These are phyloP conservation scores for Colletotrichum incanum DNA, from an alignment of 2,329 filamentous ascomycete genomes.

Conservation along the genomic window DNA sequence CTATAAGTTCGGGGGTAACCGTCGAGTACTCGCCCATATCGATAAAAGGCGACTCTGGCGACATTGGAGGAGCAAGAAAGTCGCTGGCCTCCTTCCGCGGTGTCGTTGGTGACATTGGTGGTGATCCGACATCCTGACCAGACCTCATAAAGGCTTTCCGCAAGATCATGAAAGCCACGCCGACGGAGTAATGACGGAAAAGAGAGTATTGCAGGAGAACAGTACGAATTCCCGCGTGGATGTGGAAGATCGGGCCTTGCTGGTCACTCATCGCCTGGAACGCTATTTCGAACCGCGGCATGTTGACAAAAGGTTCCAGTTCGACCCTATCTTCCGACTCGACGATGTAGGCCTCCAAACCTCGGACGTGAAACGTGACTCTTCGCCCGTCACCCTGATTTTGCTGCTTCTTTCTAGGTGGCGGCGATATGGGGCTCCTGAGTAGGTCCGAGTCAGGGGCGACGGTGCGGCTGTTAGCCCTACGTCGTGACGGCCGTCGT, in stretches of 20 bases:
- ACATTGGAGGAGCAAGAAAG: slow-evolving; percentile 57
- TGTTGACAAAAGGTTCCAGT: slow-evolving; percentile 85
- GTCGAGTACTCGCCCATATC: slow-evolving; percentile 54
- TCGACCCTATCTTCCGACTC: slow-evolving; percentile 90
- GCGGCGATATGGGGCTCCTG: slow-evolving; percentile 63
- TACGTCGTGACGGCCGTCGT: slow-evolving; percentile 74
- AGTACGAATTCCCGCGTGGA: slow-evolving; percentile 86
- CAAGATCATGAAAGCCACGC: slow-evolving; percentile 84
- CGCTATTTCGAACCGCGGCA: slow-evolving; percentile 90
- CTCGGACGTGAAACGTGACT: slow-evolving; percentile 84
- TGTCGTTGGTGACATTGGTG: slow-evolving; percentile 46
- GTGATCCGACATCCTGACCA: slow-evolving; percentile 54
- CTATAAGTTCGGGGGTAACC: slow-evolving; percentile 76
- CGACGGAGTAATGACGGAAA: slow-evolving; percentile 91
- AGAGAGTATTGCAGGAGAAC: slow-evolving; percentile 91
- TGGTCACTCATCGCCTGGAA: slow-evolving; percentile 88
- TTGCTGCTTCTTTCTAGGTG: slow-evolving; percentile 68
- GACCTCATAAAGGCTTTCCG: slow-evolving; percentile 77
- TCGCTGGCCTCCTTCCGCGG: slow-evolving; percentile 49
- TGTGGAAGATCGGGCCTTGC: slow-evolving; percentile 89
- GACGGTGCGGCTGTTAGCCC: slow-evolving; percentile 81
- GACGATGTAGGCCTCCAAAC: slow-evolving; percentile 91
- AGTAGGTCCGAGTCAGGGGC: slow-evolving; percentile 78
- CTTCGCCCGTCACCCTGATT: slow-evolving; percentile 83
- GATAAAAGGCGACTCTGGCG: slow-evolving; percentile 51